phyloP scores from a whole-genome alignment of 1,284 basidiomycete species.

The Papiliotrema terrestris region DNA sequence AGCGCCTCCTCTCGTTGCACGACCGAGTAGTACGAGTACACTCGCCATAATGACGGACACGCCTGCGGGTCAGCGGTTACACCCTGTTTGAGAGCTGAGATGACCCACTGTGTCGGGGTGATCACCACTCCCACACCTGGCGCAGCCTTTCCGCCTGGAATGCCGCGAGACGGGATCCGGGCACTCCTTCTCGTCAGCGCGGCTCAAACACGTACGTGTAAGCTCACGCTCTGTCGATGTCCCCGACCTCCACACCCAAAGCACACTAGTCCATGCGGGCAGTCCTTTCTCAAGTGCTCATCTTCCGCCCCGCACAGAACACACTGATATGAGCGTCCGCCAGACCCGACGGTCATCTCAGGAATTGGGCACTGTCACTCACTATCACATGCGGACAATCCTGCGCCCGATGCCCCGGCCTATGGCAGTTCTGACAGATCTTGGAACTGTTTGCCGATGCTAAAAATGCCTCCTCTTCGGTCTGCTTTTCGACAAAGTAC shows the following conservation, averaged over 20 bases:
- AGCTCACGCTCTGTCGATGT: slow-evolving; percentile 65
- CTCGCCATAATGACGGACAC: slow-evolving; percentile 82
- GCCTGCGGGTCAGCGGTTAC: slow-evolving; percentile 53
- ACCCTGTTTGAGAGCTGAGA: neutral
- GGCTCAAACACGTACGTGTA: neutral
- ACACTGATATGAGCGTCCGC: slow-evolving; percentile 57
- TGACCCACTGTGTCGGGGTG: slow-evolving; percentile 66
- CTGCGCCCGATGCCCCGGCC: slow-evolving; percentile 33
- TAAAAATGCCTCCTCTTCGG: slow-evolving; percentile 36
- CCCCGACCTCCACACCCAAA: slow-evolving; percentile 83
- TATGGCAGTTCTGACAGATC: slow-evolving; percentile 42
- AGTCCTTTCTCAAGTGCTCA: slow-evolving; percentile 75
- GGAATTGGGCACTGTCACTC: slow-evolving; percentile 7
- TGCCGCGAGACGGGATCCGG: slow-evolving; percentile 58
- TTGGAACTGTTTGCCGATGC: slow-evolving; percentile 38
- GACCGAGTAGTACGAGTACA: slow-evolving; percentile 71
- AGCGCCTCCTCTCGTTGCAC: slow-evolving; percentile 57
- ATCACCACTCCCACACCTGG: slow-evolving; percentile 65
- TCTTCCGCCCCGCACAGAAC: slow-evolving; percentile 80
- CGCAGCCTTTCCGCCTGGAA: slow-evolving; percentile 56
- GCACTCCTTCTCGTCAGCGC: slow-evolving; percentile 58
- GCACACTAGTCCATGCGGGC: slow-evolving; percentile 79
- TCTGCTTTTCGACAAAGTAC: slow-evolving; percentile 31
- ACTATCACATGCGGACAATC: slow-evolving; percentile 42
- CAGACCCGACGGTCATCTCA: neutral